These are phyloP conservation scores for Sporothrix mexicana DNA, from an alignment of 2,329 filamentous ascomycete genomes.

Conservation along the genomic window DNA sequence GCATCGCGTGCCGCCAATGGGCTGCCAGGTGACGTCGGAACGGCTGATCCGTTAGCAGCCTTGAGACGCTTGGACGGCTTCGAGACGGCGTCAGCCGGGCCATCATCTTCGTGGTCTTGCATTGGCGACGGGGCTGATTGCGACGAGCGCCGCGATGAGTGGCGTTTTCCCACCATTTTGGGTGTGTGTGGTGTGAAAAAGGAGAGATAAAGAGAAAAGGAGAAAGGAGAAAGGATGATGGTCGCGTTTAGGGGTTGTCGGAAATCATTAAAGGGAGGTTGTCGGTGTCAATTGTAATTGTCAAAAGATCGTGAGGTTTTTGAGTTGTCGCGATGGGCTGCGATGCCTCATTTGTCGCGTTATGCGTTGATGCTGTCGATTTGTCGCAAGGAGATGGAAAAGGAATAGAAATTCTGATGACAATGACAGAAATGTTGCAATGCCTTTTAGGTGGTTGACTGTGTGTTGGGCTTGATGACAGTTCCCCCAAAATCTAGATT, in stretches of 20 bases:
- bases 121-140: slow-evolving; percentile 56
- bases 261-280: background rate
- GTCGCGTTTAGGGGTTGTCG: background rate
- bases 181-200: background rate
- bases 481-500: background rate
- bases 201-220: background rate
- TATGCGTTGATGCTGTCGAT: background rate
- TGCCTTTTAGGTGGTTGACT: background rate
- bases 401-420: background rate
- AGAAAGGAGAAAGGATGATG: background rate
- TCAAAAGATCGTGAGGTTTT: background rate
- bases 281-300: background rate
- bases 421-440: background rate
- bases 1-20: slow-evolving; percentile 35
- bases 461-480: background rate
- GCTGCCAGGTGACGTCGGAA: slow-evolving; percentile 51
- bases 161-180: slow-evolving; percentile 39
- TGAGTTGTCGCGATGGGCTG: slow-evolving; percentile 8
- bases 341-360: slow-evolving; percentile 18
- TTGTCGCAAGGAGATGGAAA: background rate
- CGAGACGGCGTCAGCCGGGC: slow-evolving; percentile 50
- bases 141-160: slow-evolving; percentile 51
- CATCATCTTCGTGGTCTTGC: slow-evolving; percentile 56
- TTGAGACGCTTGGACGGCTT: slow-evolving; percentile 56
- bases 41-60: slow-evolving; percentile 52